phyloP scores from a whole-genome alignment of 2,329 filamentous ascomycete species.

The Fusarium protoensiforme region DNA sequence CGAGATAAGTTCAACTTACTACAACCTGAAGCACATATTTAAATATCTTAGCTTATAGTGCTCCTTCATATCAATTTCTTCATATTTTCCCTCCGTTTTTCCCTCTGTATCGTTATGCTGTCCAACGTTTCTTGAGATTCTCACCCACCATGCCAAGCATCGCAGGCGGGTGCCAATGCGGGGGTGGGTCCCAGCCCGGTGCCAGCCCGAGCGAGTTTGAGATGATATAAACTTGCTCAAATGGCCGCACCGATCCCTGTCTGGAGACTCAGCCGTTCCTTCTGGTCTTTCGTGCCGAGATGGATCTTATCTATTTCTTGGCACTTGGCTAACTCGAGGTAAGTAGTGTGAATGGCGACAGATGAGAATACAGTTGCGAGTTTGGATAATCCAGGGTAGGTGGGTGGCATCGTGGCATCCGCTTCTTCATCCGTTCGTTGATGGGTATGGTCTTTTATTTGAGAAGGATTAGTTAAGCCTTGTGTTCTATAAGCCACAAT shows the following conservation, averaged over 20 bases:
- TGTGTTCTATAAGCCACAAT: background rate
- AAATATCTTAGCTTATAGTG: too few relatives aligned
- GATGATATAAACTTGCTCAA: constrained; percentile 55
- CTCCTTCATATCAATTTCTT: background rate
- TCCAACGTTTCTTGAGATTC: background rate
- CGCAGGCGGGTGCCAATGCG: constrained; percentile 4
- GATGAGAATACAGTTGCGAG: background rate
- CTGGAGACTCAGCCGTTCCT: background rate
- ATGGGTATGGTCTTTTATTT: accelerated
- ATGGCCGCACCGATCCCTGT: constrained; percentile 47
- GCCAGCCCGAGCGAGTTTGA: constrained; percentile 20
- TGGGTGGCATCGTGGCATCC: background rate
- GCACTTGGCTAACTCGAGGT: background rate
- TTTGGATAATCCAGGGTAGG: constrained; percentile 16
- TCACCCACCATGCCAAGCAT: background rate
- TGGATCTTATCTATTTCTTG: background rate
- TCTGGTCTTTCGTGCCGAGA: background rate
- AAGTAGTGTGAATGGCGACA: background rate
- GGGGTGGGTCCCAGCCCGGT: constrained; percentile 23
- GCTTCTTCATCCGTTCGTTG: background rate
- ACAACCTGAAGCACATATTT: background rate
- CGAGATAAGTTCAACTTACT: background rate
- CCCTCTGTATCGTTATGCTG: background rate
- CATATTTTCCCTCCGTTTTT: background rate
- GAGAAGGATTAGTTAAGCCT: background rate